A percentile compares a stretch with the other conserved stretches of the same genome.
Evolutionary conservation across 306 rosid species (phyloP).

Genomic region (Quercus bicolor): DNA sequence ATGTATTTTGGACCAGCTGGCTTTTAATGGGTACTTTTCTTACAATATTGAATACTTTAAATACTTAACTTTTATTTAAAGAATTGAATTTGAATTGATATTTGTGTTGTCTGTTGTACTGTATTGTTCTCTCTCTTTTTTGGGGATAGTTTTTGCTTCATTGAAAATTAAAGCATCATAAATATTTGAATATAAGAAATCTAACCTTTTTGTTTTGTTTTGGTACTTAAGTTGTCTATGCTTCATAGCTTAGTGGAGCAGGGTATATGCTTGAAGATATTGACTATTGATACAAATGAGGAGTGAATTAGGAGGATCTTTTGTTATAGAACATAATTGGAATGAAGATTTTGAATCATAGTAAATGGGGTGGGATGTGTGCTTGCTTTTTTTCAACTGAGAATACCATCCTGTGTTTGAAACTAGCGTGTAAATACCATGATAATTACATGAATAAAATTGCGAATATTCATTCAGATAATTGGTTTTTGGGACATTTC

Average conservation of each 20-base stretch:
- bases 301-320: background rate
- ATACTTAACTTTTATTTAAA: no score
- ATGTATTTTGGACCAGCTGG: background rate
- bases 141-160: background rate
- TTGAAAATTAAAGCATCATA: background rate
- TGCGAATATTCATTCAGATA: background rate
- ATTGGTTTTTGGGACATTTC: background rate
- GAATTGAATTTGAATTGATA: no score
- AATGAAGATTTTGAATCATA: background rate
- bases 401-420: background rate
- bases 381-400: background rate
- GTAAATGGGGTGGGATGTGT: background rate
- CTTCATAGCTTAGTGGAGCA: background rate
- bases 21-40: background rate
- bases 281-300: background rate
- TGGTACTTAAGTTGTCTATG: no score
- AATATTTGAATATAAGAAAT: background rate
- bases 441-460: background rate
- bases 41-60: no score
- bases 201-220: no score
- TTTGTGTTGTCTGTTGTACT: background rate
- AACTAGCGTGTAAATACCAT: background rate
- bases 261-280: background rate
- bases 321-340: background rate
- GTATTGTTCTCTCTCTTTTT: background rate